Conservation (phyloP, 148 eudicot species). For the Oxyria digyna region DNA sequence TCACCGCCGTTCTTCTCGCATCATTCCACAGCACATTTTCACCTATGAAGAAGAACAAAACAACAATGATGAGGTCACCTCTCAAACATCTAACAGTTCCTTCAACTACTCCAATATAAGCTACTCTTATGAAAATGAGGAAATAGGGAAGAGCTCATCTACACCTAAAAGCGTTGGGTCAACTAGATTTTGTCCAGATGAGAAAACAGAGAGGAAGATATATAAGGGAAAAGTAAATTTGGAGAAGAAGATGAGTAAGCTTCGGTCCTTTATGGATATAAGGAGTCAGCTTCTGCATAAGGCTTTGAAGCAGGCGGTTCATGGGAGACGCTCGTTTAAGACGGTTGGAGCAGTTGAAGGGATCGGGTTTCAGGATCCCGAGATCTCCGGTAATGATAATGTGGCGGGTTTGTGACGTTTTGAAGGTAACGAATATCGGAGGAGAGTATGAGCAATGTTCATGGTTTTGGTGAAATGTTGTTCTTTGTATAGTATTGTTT, state of each 20-base stretch:
- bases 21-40: conserved; percentile 36
- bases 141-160: conserved; percentile 1
- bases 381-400: background rate
- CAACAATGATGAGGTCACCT: conserved; percentile 38
- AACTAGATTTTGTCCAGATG: conserved; percentile 37
- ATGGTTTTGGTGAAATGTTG: background rate
- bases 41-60: conserved; percentile 25
- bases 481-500: background rate
- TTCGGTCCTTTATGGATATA: conserved; percentile 42
- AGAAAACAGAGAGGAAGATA: background rate
- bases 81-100: conserved; percentile 32
- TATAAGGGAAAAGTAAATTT: background rate
- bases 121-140: conserved; percentile 21
- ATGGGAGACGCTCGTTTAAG: conserved; percentile 39
- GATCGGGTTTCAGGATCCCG: conserved; percentile 45
- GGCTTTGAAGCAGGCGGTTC: conserved; percentile 44
- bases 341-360: conserved; percentile 63
- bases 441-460: background rate
- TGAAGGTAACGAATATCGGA: background rate
- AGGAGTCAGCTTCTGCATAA: conserved; percentile 66
- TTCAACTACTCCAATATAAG: conserved; percentile 26
- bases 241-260: conserved; percentile 23
- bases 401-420: background rate
- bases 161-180: conserved; percentile 14
- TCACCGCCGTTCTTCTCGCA: conserved; percentile 8